Base-by-base conservation (phyloP, 2,329 filamentous ascomycete genomes). In the Byssoonygena ceratinophila region DNA sequence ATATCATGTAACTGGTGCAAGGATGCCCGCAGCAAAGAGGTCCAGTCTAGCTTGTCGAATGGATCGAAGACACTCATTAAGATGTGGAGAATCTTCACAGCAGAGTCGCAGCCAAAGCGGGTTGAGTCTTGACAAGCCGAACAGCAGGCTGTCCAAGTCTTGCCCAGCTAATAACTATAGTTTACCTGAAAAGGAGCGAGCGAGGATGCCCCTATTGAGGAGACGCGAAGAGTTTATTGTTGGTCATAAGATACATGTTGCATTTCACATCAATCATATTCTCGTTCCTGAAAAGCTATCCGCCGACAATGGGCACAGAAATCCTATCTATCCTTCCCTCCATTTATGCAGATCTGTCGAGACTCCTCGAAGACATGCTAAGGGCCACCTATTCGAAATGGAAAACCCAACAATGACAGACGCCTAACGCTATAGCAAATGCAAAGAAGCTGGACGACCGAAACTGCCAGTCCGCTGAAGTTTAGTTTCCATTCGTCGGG, bases 251-350 rank as follows among this genome's bases (percentile, higher is more conserved):
- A n/a, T 45, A 45, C 43, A 31, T 31, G 4, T 41, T 40, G 34
- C 32, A 52, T 46, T 46, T 52, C 50, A 47, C 36, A 52, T 52
- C 43, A 46, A 23, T 52, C 50, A 32, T 52, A 27, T 52, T 40
- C 43, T 52, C 50, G 34, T 52, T 46, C 22, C 43, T 40, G 18
- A 32, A 39, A 41, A 23, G n/a, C 16, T 23, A 46, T 37, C 31
- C 37, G 20, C 29, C 29, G 18, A 12, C 16, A 7, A 22, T 34
- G 18, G 36, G 27, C 47, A 50, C 25, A 45, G 7, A 18, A n/a
- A 32, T 45, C 43, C 43, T 23, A 20, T 43, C 47, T 48, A 50
- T 32, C 27, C 23, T 23, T 41, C 27, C 37, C n/a, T 22, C 18
- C 46, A 6, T 50, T 22, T 31, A 39, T 46, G 16, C 29, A 41